Percentiles rank a stretch among this genome's conserved stretches.
Evolutionary conservation across 2,329 filamentous ascomycete genomes (phyloP).

Genomic region (Phyllosticta paracitricarpa): DNA sequence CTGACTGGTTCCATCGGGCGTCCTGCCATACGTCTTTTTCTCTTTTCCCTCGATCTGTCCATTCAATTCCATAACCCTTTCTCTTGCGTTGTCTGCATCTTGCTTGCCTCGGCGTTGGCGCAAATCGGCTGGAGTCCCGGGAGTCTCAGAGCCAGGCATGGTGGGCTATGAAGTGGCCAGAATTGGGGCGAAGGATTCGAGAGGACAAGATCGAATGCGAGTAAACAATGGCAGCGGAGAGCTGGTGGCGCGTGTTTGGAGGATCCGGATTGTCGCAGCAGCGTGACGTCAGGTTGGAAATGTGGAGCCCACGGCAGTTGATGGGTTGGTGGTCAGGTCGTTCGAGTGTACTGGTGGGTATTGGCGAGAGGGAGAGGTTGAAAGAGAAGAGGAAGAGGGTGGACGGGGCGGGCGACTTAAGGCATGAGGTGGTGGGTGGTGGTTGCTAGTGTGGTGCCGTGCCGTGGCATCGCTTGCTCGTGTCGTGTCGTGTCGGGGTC

Average conservation of each 20-base stretch:
- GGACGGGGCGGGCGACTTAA: slow-evolving; percentile 32
- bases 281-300: background rate
- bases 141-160: slow-evolving; percentile 9
- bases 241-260: background rate
- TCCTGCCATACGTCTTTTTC: slow-evolving; percentile 82
- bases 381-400: slow-evolving; percentile 1
- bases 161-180: background rate
- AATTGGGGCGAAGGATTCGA: background rate
- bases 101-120: slow-evolving; percentile 1
- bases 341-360: slow-evolving; percentile 15
- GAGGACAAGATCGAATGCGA: background rate
- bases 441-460: background rate
- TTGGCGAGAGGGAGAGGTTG: slow-evolving; percentile 9
- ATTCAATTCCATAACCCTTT: slow-evolving; percentile 41
- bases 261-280: background rate
- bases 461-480: background rate
- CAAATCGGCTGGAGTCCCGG: slow-evolving; percentile 1
- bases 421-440: background rate
- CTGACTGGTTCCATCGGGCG: slow-evolving; percentile 82
- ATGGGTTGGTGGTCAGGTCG: slow-evolving; percentile 6
- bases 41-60: slow-evolving; percentile 41
- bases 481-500: too few species aligned
- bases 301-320: background rate
- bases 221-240: background rate
- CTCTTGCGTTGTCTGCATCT: background rate